Base-by-base conservation (phyloP, 768 basidiomycete species). In the Rhizopogon sp. region DNA sequence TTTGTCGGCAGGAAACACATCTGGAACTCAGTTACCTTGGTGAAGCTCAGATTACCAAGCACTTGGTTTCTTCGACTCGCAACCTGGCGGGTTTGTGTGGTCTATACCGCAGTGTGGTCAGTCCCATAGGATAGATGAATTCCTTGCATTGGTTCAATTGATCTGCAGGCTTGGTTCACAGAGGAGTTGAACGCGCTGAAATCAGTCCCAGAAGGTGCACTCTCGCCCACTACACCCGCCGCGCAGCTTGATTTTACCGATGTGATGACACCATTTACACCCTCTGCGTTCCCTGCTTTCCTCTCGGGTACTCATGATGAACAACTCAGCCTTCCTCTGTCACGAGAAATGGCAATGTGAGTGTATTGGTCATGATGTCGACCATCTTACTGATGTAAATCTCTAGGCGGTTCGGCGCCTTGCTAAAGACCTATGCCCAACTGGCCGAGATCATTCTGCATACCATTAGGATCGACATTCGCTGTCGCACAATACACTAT, bases 351-450 rank as follows among this genome's bases (percentile, higher is more conserved):
- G 94, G 78, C 86, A 14, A 66, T 94, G 95, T 95, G 61, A 61
- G 92, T 73, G 29, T 47, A 13, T 52, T 50, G 6, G n/a, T 7
- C n/a, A 39, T 44, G 17, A 5, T 46, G 10, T 20, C 55, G 14
- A 39, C 43, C 16, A 41, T 25, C 37, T 35, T 55, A 29, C 66
- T 51, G 61, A 11, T 25, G 45, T n/a, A 43, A 39, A 56, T 28
- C 22, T 42, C 3, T 60, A 96, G 96, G 57, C 93, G 93, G 31
- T 97, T 93, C 71, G 88, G 95, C 66, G 90, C 93, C 0, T 76
- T 98, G 43, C 75, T 95, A 41, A 85, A 88, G 72, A 96, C 94
- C 2, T 98, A 93, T 63, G 86, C 89, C 39, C 93, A 96, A 61
- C 78, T 98, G 6, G 87, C 90, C 8, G 85, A 89, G 63, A 80